Evolutionary conservation across 2,329 filamentous ascomycete species (phyloP), one percentile per base, ranked within the genome.

Genomic region (Nemania sp.): DNA sequence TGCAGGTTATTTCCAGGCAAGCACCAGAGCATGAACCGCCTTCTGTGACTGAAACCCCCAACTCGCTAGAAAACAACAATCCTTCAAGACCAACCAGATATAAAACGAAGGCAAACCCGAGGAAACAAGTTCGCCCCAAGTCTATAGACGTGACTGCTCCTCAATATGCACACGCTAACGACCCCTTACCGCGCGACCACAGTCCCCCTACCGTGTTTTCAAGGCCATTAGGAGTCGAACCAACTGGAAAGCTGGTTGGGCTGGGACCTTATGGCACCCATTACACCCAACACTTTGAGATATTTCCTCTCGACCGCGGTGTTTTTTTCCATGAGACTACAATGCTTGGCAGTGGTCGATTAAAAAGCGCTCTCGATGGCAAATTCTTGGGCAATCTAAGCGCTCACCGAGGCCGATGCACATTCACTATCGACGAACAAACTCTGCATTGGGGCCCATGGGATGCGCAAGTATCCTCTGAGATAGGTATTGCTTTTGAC

Each of bases 281-380:
- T 20, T 87, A 86, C 64, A 80, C 82, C 0, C 76, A 80, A 28
- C 78, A 87, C 62, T 88, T 88, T 57, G 82, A 86, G 40, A 68
- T 82, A 4, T 84, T 85, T 48, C 83, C 83, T 15, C 69, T 87
- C 24, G 77, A 80, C 33, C 62, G 68, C 6, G 78, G 78, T 3
- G 75, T 80, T 0, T 86, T 78, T 66, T 86, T 87, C 48, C 83
- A 86, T 49, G 75, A 79, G 56, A 79, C 74, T 47, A 86, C 83
- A 0, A 66, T 86, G 23, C 70, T 87, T 39, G 84, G 84, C 6
- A 77, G 75, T 59, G 82, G 83, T 1, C 68, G 72, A 1, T 62
- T 86, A 5, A 66, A 72, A 15, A 70, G 71, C 23, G 73, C 74
- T 3, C 61, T 72, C 2, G 68, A 72, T 23, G 47, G 59, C 26